Evolutionary conservation across 2,329 filamentous ascomycete genomes (phyloP).

Genomic region (Fusarium azukiicola): DNA sequence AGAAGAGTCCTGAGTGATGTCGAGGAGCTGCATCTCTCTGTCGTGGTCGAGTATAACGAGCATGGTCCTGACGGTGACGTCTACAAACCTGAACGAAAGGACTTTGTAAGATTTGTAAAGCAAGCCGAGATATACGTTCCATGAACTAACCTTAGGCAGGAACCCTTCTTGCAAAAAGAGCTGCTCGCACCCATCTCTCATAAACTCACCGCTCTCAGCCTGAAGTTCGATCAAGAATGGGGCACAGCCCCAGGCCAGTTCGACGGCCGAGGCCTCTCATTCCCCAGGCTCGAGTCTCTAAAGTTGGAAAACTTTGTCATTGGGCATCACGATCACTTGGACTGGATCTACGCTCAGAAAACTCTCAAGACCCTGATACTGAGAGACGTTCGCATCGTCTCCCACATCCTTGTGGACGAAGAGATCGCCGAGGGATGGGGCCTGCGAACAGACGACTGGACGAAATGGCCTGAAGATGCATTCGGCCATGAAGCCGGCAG

Average conservation of each 20-base stretch:
- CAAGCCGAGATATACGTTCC: background rate
- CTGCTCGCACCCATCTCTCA: background rate
- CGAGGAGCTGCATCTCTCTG: background rate
- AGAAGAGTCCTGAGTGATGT: background rate
- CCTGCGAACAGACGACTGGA: slow-evolving; percentile 7
- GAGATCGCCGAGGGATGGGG: background rate
- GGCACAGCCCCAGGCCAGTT: slow-evolving; percentile 9
- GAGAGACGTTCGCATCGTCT: background rate
- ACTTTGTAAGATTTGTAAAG: background rate
- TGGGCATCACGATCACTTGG: background rate
- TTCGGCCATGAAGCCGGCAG: background rate
- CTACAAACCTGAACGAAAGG: background rate
- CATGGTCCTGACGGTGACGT: slow-evolving; percentile 1
- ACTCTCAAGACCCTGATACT: background rate
- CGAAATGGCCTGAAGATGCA: background rate
- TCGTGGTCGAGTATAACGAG: background rate
- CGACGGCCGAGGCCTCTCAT: background rate
- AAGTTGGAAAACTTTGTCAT: background rate
- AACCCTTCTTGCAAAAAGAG: background rate
- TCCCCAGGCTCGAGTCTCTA: background rate
- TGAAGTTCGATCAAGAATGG: slow-evolving; percentile 20
- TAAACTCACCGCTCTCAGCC: background rate
- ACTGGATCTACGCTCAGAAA: slow-evolving; percentile 2
- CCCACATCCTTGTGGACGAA: background rate
- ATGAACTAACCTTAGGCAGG: background rate